Evolutionary conservation across 108 stramenopile species (phyloP).

Genomic region (Halocafeteria seosinensis): DNA sequence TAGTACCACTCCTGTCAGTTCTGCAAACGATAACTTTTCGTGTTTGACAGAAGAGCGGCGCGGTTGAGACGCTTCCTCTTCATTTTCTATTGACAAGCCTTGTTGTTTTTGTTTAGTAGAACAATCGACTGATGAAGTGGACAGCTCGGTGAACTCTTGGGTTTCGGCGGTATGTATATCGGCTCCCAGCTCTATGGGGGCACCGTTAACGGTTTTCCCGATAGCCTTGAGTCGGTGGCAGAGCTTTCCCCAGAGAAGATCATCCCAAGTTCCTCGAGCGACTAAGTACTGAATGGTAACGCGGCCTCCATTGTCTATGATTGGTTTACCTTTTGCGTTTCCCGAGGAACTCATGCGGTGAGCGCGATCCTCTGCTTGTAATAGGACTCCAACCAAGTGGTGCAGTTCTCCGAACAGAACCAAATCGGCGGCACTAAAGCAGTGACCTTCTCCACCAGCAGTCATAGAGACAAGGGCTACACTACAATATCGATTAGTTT

Average conservation of each 20-base stretch:
- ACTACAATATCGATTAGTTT: background rate
- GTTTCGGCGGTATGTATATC: background rate
- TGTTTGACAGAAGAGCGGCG: too few relatives aligned
- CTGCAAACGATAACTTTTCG: too few relatives aligned
- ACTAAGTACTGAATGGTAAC: background rate
- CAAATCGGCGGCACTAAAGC: background rate
- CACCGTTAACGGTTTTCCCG: background rate
- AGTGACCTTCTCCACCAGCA: slow-evolving; percentile 1
- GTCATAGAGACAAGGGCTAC: background rate
- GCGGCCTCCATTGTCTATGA: background rate
- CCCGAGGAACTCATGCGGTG: background rate
- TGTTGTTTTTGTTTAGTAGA: too few relatives aligned
- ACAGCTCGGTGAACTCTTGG: background rate
- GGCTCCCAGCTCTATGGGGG: background rate
- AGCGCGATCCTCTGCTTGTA: slow-evolving; percentile 18
- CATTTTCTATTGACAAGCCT: too few relatives aligned
- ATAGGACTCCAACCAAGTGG: background rate
- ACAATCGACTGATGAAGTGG: too few relatives aligned
- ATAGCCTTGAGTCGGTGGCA: background rate
- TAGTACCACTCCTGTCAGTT: too few relatives aligned
- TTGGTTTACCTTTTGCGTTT: background rate
- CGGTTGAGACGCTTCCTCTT: too few relatives aligned
- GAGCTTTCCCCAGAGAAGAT: background rate
- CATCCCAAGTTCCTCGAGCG: background rate
- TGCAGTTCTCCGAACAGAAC: slow-evolving; percentile 13